Base-by-base conservation (phyloP, 1,284 basidiomycete species). In the Leccinum angustisporum region DNA sequence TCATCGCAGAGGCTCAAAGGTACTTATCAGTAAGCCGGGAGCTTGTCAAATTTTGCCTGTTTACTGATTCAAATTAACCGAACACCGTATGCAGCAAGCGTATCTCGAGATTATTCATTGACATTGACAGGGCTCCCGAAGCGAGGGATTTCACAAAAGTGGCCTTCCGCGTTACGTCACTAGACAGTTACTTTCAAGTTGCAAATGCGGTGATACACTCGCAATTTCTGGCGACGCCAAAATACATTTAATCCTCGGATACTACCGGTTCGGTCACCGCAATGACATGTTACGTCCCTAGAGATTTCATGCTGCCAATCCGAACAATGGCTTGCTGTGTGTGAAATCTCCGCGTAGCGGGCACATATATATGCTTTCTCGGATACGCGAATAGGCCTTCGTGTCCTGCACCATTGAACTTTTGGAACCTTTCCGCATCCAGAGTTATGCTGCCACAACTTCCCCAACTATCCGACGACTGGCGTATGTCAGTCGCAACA, bases 361-460 rank as follows among this genome's bases (percentile, higher is more conserved):
- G 25, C 9, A 53, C 51, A 33, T 53, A 31, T 53, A 31, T 53
- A 53, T 33, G 27, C 51, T 53, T n/a, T 13, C 51, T 5, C 11
- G 10, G 51, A 33, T 53, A 9, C 6, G 30, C 5, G 30, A 5
- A 33, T 31, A 11, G 27, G 7, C 10, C 13, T 13, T 31, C 10
- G 18, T 31, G 16, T 53, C 30, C n/a, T n/a, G 30, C 51, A n/a
- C 14, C n/a, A 25, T 25, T 25, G 25, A 33, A n/a, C 13, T 30
- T 18, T 13, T 33, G 13, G 51, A 53, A 30, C 30, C n/a, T 53
- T 53, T 14, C 27, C 21, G 4, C 9, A 30, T 9, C 27, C 50
- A 18, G 27, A 66, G 14, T 7, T n/a, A 66, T 66, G 65, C 54
- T 14, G 18, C 40, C 43, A 13, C 53, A 59, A 8, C n/a, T 54